Evolutionary conservation across 768 basidiomycete species (phyloP), one percentile per base, ranked within the genome.

Genomic region (Zangia roseola): DNA sequence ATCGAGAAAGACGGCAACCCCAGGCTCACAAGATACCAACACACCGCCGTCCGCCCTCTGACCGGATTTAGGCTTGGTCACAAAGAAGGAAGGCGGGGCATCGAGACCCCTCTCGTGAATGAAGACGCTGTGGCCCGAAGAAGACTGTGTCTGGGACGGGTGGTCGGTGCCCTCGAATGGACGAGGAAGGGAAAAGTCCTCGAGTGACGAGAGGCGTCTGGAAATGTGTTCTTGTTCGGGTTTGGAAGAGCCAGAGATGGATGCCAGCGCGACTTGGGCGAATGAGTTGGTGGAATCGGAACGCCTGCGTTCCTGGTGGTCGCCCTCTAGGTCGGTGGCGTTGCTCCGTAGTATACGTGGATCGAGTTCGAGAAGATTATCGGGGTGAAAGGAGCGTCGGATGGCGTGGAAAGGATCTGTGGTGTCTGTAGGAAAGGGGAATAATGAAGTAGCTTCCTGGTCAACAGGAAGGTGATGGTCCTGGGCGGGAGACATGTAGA

Each of bases 41-140:
- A 6, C 36, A 26, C 44, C 38, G 17, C 35, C 31, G 31, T 31
- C 43, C 42, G 26, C 13, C 52, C 38, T 31, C 31, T 31, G 45
- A 47, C 30, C 33, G 31, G 31, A 16, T 14, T 14, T 2, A 6
- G 34, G 9, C 25, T 28, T 37, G 21, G 39, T 21, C 19, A 34
- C 24, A 19, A 28, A 12, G 34, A 63, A 54, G 2, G 31, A 34
- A 8, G 49, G 61, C 4, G 31, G 46, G 7, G 33, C 43, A 1
- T 61, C 61, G 7, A 61, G 43, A 4, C 60, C 60, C 10, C 58
- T 36, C 28, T 57, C 49, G 45, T 61, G 58, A 10, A 61, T 43
- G 43, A 26, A 23, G 43, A 43, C 2, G 40, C 30, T 26, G 4
- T 28, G 14, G 31, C 2, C 7, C 14, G 31, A 31, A 1, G 31